These are phyloP conservation scores for Aspergillus intermedius DNA, from an alignment of 2,329 filamentous ascomycete species.

Conservation along the genomic window DNA sequence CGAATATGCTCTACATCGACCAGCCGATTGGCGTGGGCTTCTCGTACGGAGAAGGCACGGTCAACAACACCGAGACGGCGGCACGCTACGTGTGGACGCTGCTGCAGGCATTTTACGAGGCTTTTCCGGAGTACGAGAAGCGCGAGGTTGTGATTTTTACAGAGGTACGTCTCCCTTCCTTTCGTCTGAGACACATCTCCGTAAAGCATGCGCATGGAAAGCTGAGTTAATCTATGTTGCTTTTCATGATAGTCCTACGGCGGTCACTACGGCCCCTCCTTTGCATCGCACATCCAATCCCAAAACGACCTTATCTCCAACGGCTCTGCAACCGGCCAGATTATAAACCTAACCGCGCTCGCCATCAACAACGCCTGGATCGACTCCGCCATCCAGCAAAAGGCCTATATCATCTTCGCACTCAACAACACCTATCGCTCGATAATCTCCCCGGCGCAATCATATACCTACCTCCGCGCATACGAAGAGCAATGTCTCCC, in stretches of 20 bases:
- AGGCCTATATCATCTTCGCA: conserved; percentile 40
- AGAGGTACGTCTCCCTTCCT: conserved; percentile 11
- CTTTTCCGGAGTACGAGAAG: conserved; percentile 35
- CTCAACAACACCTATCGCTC: conserved; percentile 43
- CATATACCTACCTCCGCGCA: conserved; percentile 23
- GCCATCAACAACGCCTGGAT: conserved; percentile 55
- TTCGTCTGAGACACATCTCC: too few species aligned
- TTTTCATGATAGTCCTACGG: conserved; percentile 22
- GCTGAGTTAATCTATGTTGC: too few species aligned
- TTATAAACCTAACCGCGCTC: conserved; percentile 48
- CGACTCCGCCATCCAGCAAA: conserved; percentile 42
- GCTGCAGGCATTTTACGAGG: conserved; percentile 42
- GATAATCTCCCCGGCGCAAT: conserved; percentile 32
- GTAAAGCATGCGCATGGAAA: neutral
- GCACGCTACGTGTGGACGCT: conserved; percentile 51
- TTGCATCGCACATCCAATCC: conserved; percentile 29
- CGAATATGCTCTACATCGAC: conserved; percentile 63
- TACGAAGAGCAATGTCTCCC: conserved; percentile 35
- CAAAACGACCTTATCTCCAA: conserved; percentile 30
- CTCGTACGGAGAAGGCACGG: conserved; percentile 33
- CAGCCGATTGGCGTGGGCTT: conserved; percentile 53
- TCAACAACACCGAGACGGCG: conserved; percentile 41
- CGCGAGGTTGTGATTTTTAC: conserved; percentile 31
- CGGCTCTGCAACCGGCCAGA: conserved; percentile 37
- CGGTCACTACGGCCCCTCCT: conserved; percentile 32